Base-by-base conservation (phyloP, 805 yeast species). In the Metschnikowia anglica region DNA sequence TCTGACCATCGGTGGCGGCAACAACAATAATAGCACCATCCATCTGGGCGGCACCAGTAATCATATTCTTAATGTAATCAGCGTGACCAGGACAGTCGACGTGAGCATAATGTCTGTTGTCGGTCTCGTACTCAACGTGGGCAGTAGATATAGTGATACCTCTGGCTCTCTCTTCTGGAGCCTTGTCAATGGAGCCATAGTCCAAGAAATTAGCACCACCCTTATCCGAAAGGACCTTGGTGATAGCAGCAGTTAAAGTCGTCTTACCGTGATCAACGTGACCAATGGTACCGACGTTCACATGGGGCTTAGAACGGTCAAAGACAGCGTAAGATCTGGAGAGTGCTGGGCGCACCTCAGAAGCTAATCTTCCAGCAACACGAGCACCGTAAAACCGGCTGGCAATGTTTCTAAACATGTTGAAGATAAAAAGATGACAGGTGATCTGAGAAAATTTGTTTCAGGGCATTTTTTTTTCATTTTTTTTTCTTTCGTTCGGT, bases 201-300 rank as follows among this genome's bases (percentile, higher is more conserved):
- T 93, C 98, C 73, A 89, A 77, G 79, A 93, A 91, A 60, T 73
- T 76, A 53, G 98, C 98, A 65, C 95, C 96, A 62, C 97, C 97
- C 60, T 77, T 76, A 58, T 77, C 81, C 39, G 97, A 77, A 52
- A 91, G 77, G 47, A 88, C 90, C 77, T 93, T 91, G 73, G 98
- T 91, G 77, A 91, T 90, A 60, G 98, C 98, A 54, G 98, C 99
- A 48, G 99, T 93, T 64, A 91, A 78, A 43, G 98, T 90, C 59
- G 98, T 90, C 74, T 91, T 91, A 71, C 99, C 99, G 73, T 91
- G 98, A 76, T 91, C 99, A 55, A 91, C 98, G 70, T 91, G 98
- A 56, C 98, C 98, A 67, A 91, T 91, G 65, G 98, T 91, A 74
- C 98, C 99, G 58, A 91, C 79, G 73, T 91, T 91, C 57, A 91